Evolutionary conservation across 2,329 filamentous ascomycete species (phyloP), one percentile per base, ranked within the genome.

Genomic region (Talaromyces albobiverticillius): DNA sequence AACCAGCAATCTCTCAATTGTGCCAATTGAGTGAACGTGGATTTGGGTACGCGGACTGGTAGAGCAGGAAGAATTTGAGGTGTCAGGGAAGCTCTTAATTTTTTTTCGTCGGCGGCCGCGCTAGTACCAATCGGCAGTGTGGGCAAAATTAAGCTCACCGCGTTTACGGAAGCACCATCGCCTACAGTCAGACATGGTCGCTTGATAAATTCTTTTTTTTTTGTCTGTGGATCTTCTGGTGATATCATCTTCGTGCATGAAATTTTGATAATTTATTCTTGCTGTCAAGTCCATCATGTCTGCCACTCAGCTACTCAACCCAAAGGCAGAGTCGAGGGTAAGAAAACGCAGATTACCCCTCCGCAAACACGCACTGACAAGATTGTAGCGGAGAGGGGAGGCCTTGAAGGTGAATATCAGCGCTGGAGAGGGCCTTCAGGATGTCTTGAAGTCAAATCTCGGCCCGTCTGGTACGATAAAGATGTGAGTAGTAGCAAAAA

Each of bases 271-370:
- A 11, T 42, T 14, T 32, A 6, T 42, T 31, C 2, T 20, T 42
- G 10, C 26, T 50, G 25, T 50, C 36, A 23, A 50, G 61, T 62
- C 65, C 65, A 64, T 65, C 51, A 97, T 97, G 94, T 97, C 92
- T 78, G 94, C 94, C 65, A 92, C 94, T 70, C 93, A 97, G 79
- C 86, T 99, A 69, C 87, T 99, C 62, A 99, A 99, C 77, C 94
- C 94, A 59, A 99, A 99, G 82, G 94, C 94, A 69, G 94, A 99
- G 80, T 96, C 92, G 67, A 87, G 94, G 78, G 91, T 95, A 81
- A 67, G 88, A 79, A 59, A 61, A 56, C 52, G 46, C 51, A 42
- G 31, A 34, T 58, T 57, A 43, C 57, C 56, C 59, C 64, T 64
- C 65, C 64, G 65, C 62, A 54, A 62, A 59, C 62, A 65, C 62